Evolutionary conservation across 805 yeast genomes (phyloP), one percentile per base, ranked within the genome.

Genomic region (Pichia eremophila): DNA sequence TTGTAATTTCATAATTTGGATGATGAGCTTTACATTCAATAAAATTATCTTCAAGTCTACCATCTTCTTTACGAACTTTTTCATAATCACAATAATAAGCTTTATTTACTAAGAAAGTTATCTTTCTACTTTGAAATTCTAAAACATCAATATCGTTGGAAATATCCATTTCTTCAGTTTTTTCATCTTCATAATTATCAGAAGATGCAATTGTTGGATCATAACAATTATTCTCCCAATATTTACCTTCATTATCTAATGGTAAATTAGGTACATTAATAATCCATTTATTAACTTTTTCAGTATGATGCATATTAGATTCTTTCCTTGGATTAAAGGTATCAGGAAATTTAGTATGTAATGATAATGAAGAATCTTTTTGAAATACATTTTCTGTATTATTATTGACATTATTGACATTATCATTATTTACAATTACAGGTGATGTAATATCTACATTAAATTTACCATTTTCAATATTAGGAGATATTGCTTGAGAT

Each of bases 281-380:
- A 35, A 85, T 73, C 93, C 93, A 85, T 8, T 61, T 65, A 37
- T 69, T 69, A 1, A 85, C 85, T 56, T 84, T 85, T 56, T 85
- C 91, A 43, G 64, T 67, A 51, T 72, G 75, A 1, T 79, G 71
- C 89, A 85, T 83, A 60, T 78, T 80, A 9, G 73, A 65, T 3
- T 79, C 78, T 31, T 64, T 63, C 56, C 87, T 69, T 12, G 91
- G 91, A 49, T 82, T 73, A 57, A 84, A 83, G 14, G 58, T 56
- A 1, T 66, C 51, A 1, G 83, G 81, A 46, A 77, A 71, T 36
- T 50, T 41, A 2, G 28, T 38, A 18, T 22, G 25, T 5, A 22
- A 22, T 22, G 25, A 22, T 22, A 22, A 4, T 22, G 25, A 22
- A 1, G 25, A 22, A 4, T 22, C 25, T 22, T 22, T 22, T 22